Conservation (phyloP, 305 asterid genomes). For the Caryopteris hybrid region DNA sequence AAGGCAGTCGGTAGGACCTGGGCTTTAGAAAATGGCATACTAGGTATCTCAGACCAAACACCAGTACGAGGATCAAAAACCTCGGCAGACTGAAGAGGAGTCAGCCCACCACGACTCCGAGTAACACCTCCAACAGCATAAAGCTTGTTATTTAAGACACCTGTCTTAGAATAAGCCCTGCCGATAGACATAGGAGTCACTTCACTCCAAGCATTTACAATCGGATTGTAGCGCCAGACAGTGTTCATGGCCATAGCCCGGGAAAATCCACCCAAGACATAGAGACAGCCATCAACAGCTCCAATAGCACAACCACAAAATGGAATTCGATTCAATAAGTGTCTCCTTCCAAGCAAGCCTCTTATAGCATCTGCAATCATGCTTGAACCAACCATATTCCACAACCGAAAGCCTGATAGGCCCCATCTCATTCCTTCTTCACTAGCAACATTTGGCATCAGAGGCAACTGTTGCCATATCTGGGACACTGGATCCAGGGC, state of each 20-base stretch:
- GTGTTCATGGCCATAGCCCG: constrained; percentile 51
- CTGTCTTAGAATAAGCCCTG: constrained; percentile 78
- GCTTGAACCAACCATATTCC: constrained; percentile 66
- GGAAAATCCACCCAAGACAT: constrained; percentile 72
- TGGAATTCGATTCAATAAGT: constrained; percentile 49
- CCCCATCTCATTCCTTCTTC: constrained; percentile 52
- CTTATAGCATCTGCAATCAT: constrained; percentile 55
- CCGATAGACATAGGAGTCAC: constrained; percentile 65
- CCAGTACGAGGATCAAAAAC: constrained; percentile 69
- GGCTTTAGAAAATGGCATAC: constrained; percentile 89
- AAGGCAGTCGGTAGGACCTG: constrained; percentile 82
- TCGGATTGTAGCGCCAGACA: constrained; percentile 50
- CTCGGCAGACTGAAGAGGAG: constrained; percentile 87
- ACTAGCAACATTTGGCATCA: constrained; percentile 48
- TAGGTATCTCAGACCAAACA: constrained; percentile 68
- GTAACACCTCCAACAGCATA: constrained; percentile 86
- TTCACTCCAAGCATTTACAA: constrained; percentile 53
- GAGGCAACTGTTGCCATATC: constrained; percentile 74
- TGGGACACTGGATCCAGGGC: constrained; percentile 65
- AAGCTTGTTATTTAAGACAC: constrained; percentile 69
- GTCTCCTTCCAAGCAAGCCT: constrained; percentile 69
- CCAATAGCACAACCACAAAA: constrained; percentile 66
- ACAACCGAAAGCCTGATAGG: constrained; percentile 41
- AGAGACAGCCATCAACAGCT: constrained; percentile 42
- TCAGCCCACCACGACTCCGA: constrained; percentile 60